Conservation (phyloP, 768 basidiomycete species). For the Termitomyces sp. region DNA sequence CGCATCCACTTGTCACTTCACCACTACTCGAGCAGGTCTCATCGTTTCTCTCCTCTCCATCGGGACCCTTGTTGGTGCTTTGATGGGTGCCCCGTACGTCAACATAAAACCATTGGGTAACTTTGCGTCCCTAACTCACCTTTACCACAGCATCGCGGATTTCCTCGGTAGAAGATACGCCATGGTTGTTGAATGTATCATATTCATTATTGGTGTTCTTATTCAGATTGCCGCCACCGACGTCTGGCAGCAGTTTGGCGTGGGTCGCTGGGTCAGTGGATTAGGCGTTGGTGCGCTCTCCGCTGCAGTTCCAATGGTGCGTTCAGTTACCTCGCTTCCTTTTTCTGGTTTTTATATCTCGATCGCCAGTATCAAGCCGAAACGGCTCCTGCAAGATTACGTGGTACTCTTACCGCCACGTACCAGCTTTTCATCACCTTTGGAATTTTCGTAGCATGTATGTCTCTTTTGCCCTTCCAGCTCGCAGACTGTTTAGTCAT, state of each 20-base stretch:
- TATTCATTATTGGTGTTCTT: conserved; percentile 59
- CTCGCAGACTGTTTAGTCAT: neutral
- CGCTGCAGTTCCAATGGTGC: conserved; percentile 61
- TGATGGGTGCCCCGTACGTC: conserved; percentile 56
- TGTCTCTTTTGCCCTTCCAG: conserved; percentile 12
- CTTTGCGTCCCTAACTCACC: conserved; percentile 1
- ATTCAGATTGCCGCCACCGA: conserved; percentile 46
- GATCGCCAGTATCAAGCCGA: conserved; percentile 57
- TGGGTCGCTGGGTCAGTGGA: conserved; percentile 63
- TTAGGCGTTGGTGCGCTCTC: conserved; percentile 65
- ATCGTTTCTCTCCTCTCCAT: conserved; percentile 70
- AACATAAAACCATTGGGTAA: neutral
- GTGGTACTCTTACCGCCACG: conserved; percentile 61
- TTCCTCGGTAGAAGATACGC: conserved; percentile 60
- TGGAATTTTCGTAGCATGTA: conserved; percentile 64
- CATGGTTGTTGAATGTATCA: conserved; percentile 53
- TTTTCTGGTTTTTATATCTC: conserved; percentile 1
- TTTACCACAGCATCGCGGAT: conserved; percentile 47
- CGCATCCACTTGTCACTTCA: conserved; percentile 44
- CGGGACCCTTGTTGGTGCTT: conserved; percentile 61
- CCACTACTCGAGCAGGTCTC: conserved; percentile 53
- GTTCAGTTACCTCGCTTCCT: neutral
- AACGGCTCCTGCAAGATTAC: conserved; percentile 65
- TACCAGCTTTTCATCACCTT: conserved; percentile 66
- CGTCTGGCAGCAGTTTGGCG: conserved; percentile 63